These are phyloP conservation scores for Arachis monticola DNA, from an alignment of 331 rosid species.

Conservation along the genomic window DNA sequence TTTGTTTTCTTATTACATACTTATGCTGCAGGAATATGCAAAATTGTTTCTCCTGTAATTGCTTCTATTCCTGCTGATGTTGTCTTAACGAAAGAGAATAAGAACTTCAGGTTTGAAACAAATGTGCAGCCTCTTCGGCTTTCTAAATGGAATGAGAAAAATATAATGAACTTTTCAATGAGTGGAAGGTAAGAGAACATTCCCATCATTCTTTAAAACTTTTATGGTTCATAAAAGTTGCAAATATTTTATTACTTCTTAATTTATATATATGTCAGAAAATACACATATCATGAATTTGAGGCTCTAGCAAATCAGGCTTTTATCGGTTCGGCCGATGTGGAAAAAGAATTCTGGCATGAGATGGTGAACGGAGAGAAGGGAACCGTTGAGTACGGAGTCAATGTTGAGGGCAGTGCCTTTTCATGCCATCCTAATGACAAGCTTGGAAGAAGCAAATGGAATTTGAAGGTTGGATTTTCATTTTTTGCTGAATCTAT, in stretches of 20 bases:
- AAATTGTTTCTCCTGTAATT: constrained; percentile 53
- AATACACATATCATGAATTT: constrained; percentile 49
- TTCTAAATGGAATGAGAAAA: constrained; percentile 45
- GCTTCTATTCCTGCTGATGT: constrained; percentile 44
- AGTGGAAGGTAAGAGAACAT: constrained; percentile 50
- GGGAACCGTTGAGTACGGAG: constrained; percentile 54
- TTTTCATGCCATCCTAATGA: constrained; percentile 56
- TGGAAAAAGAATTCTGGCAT: constrained; percentile 55
- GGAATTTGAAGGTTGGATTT: constrained; percentile 54
- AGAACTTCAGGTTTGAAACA: constrained; percentile 53
- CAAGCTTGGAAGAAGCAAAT: constrained; percentile 51
- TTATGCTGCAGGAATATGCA: constrained; percentile 55
- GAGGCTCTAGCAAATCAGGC: constrained; percentile 45
- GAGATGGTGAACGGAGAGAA: constrained; percentile 43
- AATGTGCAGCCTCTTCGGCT: constrained; percentile 53
- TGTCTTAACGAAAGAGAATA: constrained; percentile 46
- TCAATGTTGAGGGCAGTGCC: constrained; percentile 56
- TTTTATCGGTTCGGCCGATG: constrained; percentile 24
- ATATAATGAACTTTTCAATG: constrained; percentile 30
- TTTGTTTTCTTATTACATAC: not conserved
- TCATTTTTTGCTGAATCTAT: not conserved
- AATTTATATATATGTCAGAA: constrained; percentile 34
- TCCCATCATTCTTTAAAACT: not conserved
- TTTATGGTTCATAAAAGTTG: not conserved
- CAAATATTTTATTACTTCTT: not conserved